A percentile compares a stretch with the other conserved stretches of the same genome.
Conservation (phyloP, 1,139 yeast species). For the Hyphopichia buzzinii region DNA sequence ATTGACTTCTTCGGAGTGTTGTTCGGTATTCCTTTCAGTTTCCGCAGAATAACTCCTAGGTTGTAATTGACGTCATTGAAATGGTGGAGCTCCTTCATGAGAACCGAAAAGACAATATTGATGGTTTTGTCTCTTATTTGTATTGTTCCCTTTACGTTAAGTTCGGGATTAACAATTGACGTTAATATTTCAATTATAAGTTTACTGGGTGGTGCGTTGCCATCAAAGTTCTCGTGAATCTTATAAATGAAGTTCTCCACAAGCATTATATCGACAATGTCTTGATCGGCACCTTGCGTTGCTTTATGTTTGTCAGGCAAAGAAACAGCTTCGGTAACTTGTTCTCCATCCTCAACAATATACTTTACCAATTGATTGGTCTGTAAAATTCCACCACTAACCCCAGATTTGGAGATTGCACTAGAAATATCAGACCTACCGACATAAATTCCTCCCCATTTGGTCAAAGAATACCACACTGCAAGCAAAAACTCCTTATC, state of each 20-base stretch:
- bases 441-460: constrained; percentile 34
- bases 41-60: constrained; percentile 12
- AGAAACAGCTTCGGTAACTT: not conserved
- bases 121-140: constrained; percentile 25
- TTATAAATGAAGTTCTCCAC: constrained; percentile 37
- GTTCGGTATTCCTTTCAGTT: constrained; percentile 13
- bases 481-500: constrained; percentile 28
- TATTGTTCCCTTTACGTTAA: constrained; percentile 16
- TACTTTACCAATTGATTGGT: constrained; percentile 11
- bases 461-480: constrained; percentile 28
- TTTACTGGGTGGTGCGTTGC: constrained; percentile 16
- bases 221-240: constrained; percentile 24
- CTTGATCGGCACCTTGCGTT: constrained; percentile 4
- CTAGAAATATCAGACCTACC: constrained; percentile 10
- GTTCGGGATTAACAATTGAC: constrained; percentile 17
- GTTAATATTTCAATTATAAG: constrained; percentile 24
- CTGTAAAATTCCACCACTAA: constrained; percentile 9
- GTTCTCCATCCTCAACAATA: not conserved
- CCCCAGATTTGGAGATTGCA: constrained; percentile 9
- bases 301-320: not conserved
- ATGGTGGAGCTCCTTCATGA: constrained; percentile 34
- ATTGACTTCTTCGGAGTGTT: constrained; percentile 24
- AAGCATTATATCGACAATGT: constrained; percentile 22
- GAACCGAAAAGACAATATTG: constrained; percentile 28
- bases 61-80: constrained; percentile 33